Evolutionary conservation across 352 stramenopile species (phyloP), one percentile per base, ranked within the genome.

Genomic region (Globisporangium alternatum): DNA sequence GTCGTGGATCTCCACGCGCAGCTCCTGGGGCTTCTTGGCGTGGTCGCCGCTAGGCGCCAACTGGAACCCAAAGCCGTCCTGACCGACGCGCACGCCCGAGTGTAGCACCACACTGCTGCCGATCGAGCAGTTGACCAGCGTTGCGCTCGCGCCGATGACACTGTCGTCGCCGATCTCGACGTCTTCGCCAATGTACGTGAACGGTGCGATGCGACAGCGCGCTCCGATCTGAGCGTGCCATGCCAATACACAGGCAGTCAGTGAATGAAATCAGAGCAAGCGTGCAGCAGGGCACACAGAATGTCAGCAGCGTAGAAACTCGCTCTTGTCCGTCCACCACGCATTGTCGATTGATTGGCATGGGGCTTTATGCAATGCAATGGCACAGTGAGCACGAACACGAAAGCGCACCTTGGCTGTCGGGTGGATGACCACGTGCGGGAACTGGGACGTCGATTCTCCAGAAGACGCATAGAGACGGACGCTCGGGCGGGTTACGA

Each of bases 31-130:
- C 56, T 96, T 96, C 71, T 96, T 96, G 9, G 68, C 66, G 68
- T 94, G 87, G 45, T 84, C 64, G 10, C 83, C 81, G 28, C 57
- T 75, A 3, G 71, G 62, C 25, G 77, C 72, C n/a, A 96, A 64
- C 59, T 86, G 64, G 59, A 95, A 95, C 13, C 88, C 88, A 68
- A 96, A 96, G 2, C 88, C 88, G 37, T 96, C 86, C 70, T 91
- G 88, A 8, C 88, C 88, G 35, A 96, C 77, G 28, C 84, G 67
- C 35, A 80, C 75, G 13, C 88, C 88, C 8, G 84, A 62, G 56
- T 96, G 86, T n/a, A 96, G 48, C 49, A 92, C 75, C 49, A 91
- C 83, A 43, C 78, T 64, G 59, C 48, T 74, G 1, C 84, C 86
- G 66, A 96, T 71, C 33, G 65, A 71, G 64, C 83, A 91, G 56